Evolutionary conservation across 129 eudicot species (phyloP).

Genomic region (Daucus carota): DH1_v3.0 NC_030389.2:31036001-31036500

Average conservation of each 20-base stretch:
- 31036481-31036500: constrained; percentile 9
- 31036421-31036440: constrained; percentile 25
- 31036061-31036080: background rate
- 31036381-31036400: constrained; percentile 24
- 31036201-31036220: constrained; percentile 36
- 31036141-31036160: background rate
- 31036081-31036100: background rate
- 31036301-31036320: background rate
- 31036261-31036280: constrained; percentile 1
- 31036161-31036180: constrained; percentile 11
- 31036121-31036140: too few relatives aligned
- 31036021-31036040: background rate
- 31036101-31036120: background rate
- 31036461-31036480: constrained; percentile 12
- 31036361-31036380: constrained; percentile 40
- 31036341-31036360: constrained; percentile 47
- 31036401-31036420: constrained; percentile 9
- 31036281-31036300: background rate
- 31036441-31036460: constrained; percentile 14
- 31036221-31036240: constrained; percentile 24
- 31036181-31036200: constrained; percentile 36
- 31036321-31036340: constrained; percentile 49
- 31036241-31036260: constrained; percentile 5
- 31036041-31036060: background rate
- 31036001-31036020: background rate